Evolutionary conservation across 345 rosid genomes (phyloP).

Genomic region (Ceriops tagal): DNA sequence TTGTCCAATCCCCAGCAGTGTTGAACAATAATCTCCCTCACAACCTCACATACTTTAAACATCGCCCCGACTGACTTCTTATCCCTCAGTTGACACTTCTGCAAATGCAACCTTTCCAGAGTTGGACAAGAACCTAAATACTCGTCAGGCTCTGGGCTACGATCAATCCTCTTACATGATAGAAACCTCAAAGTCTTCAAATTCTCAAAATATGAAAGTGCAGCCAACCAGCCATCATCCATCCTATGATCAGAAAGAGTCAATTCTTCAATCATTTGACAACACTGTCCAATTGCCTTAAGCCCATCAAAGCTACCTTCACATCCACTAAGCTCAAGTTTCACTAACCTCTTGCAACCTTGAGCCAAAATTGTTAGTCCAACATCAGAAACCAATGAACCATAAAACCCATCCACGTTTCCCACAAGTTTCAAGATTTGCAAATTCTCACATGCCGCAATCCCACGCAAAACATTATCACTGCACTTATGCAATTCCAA

Average conservation of each 20-base stretch:
- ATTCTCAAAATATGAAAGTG: slow-evolving; percentile 76
- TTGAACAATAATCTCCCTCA: slow-evolving; percentile 63
- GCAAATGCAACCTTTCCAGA: slow-evolving; percentile 75
- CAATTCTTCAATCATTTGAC: slow-evolving; percentile 93
- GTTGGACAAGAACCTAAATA: slow-evolving; percentile 66
- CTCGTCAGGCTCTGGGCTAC: slow-evolving; percentile 61
- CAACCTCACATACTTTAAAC: slow-evolving; percentile 68
- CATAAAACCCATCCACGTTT: slow-evolving; percentile 58
- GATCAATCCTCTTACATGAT: slow-evolving; percentile 72
- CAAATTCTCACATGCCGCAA: slow-evolving; percentile 78
- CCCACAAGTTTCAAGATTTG: slow-evolving; percentile 83
- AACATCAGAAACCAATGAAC: slow-evolving; percentile 69
- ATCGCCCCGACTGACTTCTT: slow-evolving; percentile 54
- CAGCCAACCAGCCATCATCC: slow-evolving; percentile 91
- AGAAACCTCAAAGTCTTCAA: slow-evolving; percentile 76
- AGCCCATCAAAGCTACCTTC: slow-evolving; percentile 94
- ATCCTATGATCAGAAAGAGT: slow-evolving; percentile 77
- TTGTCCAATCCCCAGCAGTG: slow-evolving; percentile 92
- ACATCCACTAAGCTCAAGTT: slow-evolving; percentile 84
- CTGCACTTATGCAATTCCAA: slow-evolving; percentile 56
- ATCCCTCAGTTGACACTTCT: slow-evolving; percentile 71
- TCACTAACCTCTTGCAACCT: slow-evolving; percentile 84
- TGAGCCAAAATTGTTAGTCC: slow-evolving; percentile 90
- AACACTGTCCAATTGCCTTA: slow-evolving; percentile 88
- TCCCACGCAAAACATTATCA: slow-evolving; percentile 44